These are phyloP conservation scores for Phialophora expanda DNA, from an alignment of 2,329 filamentous ascomycete genomes.

Conservation along the genomic window DNA sequence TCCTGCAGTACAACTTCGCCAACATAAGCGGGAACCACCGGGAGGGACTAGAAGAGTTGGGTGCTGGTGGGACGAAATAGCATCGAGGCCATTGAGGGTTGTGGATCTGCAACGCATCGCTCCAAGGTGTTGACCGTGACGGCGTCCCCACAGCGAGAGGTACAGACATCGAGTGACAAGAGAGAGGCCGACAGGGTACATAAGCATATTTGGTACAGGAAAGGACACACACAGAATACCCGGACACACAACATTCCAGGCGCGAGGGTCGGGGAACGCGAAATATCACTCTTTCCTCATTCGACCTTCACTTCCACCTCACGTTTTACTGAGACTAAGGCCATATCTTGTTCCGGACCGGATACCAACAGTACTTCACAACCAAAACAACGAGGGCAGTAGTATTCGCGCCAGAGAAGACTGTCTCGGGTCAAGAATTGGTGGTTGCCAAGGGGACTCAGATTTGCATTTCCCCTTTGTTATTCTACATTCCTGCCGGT, in stretches of 20 bases:
- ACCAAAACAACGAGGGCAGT: constrained; percentile 13
- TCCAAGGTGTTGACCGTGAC: neutral
- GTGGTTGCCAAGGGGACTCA: constrained; percentile 35
- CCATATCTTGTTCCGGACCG: constrained; percentile 12
- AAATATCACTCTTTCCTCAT: neutral
- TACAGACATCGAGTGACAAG: neutral
- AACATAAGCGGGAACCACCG: neutral
- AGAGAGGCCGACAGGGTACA: neutral
- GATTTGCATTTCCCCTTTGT: constrained; percentile 33
- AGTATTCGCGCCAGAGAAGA: constrained; percentile 14
- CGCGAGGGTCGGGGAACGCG: neutral
- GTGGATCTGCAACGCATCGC: neutral
- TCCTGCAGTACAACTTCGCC: neutral
- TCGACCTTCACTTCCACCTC: neutral
- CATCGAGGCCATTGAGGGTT: neutral
- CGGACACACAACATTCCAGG: neutral
- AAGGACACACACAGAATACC: neutral
- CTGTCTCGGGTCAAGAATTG: constrained; percentile 23
- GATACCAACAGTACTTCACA: constrained; percentile 22
- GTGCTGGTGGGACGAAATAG: neutral
- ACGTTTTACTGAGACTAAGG: constrained; percentile 23
- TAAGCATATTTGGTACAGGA: neutral
- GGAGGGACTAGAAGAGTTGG: neutral
- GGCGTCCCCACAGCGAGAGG: neutral
- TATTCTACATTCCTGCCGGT: constrained; percentile 29